Evolutionary conservation across 495 filamentous ascomycete genomes (phyloP).

Genomic region (Podospora pseudoanserina): DNA sequence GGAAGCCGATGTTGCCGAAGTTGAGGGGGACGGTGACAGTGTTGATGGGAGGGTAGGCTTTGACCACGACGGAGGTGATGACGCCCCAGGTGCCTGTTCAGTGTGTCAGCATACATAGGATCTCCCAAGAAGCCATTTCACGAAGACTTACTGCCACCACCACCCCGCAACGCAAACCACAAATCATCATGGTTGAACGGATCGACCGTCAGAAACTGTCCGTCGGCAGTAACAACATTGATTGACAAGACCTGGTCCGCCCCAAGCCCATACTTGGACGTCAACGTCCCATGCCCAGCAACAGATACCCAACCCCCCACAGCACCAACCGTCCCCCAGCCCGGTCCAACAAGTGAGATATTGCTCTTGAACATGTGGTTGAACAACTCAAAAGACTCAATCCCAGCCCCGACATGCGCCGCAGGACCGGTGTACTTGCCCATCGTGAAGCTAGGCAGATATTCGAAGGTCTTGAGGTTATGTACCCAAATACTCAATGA

Average conservation of each 20-base stretch:
- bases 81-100: conserved; percentile 48
- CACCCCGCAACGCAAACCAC: conserved; percentile 61
- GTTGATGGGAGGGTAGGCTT: conserved; percentile 36
- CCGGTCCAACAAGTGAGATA: conserved; percentile 44
- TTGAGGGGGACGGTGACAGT: conserved; percentile 20
- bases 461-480: conserved; percentile 46
- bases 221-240: conserved; percentile 57
- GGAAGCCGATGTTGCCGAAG: conserved; percentile 11
- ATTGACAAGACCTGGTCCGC: conserved; percentile 51
- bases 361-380: conserved; percentile 34
- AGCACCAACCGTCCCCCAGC: conserved; percentile 48
- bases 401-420: conserved; percentile 44
- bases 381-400: conserved; percentile 46
- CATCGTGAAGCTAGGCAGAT: conserved; percentile 40
- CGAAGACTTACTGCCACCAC: conserved; percentile 46
- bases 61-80: conserved; percentile 48
- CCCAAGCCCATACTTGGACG: conserved; percentile 46
- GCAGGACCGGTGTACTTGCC: conserved; percentile 42
- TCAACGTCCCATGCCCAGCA: conserved; percentile 47
- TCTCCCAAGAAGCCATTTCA: background rate
- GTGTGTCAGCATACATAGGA: background rate
- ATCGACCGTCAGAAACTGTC: conserved; percentile 51
- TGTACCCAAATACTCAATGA: conserved; percentile 60
- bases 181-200: conserved; percentile 50
- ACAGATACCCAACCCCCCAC: conserved; percentile 50